Conservation (phyloP, 139 green algal species). For the Trebouxia sp. region DNA sequence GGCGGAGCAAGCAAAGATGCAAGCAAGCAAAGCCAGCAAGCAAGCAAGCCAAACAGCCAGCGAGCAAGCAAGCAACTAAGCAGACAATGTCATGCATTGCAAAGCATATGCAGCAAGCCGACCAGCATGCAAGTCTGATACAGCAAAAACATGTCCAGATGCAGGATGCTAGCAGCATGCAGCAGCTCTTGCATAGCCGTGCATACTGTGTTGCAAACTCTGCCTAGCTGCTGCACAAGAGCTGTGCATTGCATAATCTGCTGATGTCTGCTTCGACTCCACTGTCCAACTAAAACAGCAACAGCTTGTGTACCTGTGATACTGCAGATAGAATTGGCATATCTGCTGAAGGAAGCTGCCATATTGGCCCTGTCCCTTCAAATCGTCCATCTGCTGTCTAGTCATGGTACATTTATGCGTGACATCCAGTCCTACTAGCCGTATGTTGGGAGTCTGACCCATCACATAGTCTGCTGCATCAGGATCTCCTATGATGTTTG, state of each 20-base stretch:
- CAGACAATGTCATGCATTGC: neutral
- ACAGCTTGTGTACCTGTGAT: constrained; percentile 48
- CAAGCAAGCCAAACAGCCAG: too few species aligned
- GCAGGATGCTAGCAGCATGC: neutral
- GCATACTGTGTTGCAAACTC: too few species aligned
- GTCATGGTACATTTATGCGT: constrained; percentile 60
- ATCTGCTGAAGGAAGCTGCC: constrained; percentile 68
- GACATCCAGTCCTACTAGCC: constrained; percentile 72
- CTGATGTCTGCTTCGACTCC: too few species aligned
- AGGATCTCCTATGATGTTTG: constrained; percentile 80
- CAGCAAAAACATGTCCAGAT: too few species aligned
- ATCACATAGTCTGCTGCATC: constrained; percentile 79
- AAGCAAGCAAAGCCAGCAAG: too few species aligned
- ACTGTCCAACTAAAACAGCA: neutral
- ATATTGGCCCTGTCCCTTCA: constrained; percentile 51
- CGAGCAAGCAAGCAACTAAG: too few species aligned
- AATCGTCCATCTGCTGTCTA: constrained; percentile 37
- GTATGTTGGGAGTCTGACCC: constrained; percentile 22
- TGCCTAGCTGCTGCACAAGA: neutral
- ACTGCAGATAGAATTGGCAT: constrained; percentile 71
- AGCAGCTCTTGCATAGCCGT: too few species aligned
- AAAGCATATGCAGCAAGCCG: neutral
- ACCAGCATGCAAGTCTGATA: too few species aligned
- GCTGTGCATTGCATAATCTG: neutral
- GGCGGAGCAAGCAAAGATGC: too few species aligned